Evolutionary conservation across 2,329 filamentous ascomycete species (phyloP), one percentile per base, ranked within the genome.

Genomic region (Epichloe sp.): DNA sequence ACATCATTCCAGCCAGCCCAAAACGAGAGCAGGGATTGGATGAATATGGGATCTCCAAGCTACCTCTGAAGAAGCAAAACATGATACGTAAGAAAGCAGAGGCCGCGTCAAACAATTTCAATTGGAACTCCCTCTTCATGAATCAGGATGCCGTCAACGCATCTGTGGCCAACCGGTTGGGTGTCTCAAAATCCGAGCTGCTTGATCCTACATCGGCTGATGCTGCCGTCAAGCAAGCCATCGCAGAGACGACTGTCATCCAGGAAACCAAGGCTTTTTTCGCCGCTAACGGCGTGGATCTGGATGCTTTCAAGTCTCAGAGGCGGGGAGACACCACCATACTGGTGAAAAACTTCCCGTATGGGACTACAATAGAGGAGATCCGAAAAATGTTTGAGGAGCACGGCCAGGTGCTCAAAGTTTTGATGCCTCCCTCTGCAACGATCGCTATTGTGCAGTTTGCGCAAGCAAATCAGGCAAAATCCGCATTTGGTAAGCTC

Each of bases 111-210:
- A 81, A 78, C 47, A 82, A 79, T 1, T 97, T 97, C 71, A 95
- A 91, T 65, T 98, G 93, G 93, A 98, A 98, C 72, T 91, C 90
- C n/a, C 74, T 98, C n/a, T 98, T 93, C 68, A 94, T 98, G 86
- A 96, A 86, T 68, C 86, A 88, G 70, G 90, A 98, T 71, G 88
- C 93, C 48, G 89, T 98, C 49, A 90, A 96, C 69, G 82, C 87
- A 47, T 94, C 90, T 5, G 81, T 95, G 54, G 88, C 93, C 46
- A 81, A 84, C 62, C 85, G 90, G 50, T 76, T 98, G 52, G 90
- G 91, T 45, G 80, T 98, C 52, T 85, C 86, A 51, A 98, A 98
- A 72, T 83, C 88, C 11, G 89, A 95, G 60, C 71, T 98, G 52
- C 76, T 98, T 44, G 91, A 98, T 68, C 93, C 91, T n/a, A 95